Evolutionary conservation across 306 rosid species (phyloP), one percentile per base, ranked within the genome.

Genomic region (Gleditsia sinensis): DNA sequence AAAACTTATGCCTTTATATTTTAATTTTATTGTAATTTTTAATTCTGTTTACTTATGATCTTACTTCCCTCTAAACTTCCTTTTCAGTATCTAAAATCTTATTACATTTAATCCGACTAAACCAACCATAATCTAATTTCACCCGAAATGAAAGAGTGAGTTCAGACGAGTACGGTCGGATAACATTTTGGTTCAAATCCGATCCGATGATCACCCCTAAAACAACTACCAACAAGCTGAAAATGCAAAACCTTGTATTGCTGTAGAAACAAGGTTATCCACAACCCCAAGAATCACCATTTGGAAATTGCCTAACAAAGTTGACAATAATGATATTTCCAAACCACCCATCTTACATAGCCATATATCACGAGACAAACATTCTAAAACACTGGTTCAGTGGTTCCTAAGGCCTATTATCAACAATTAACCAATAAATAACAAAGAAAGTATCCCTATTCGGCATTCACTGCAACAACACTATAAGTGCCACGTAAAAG

Each of bases 371-470:
- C 17, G 5, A 19, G 75, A 51, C 42, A 67, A 69, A 33, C 74
- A 72, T 1, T 66, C 19, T 24, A 69, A 67, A 71, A 23, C 11
- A n/a, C 71, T 30, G n/a, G n/a, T n/a, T n/a, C n/a, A n/a, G n/a
- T 80, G 34, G 30, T 76, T 77, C 83, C 85, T 84, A 74, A 32
- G 20, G 46, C 68, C 66, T 73, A 28, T 77, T 77, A 73, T 80
- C 81, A 69, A 84, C 87, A 84, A 72, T 39, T 4, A 28, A 68
- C 9, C n/a, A 79, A 57, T 69, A 39, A 78, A 72, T 48, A 34
- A 55, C 78, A 61, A 55, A 28, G 37, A 10, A 61, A 19, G 19
- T 16, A 34, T 9, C 30, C 4, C 48, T 36, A 61, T 61, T n/a
- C n/a, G n/a, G n/a, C n/a, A 58, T 34, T 64, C 49, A 43, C 80